Evolutionary conservation across 2,329 filamentous ascomycete genomes (phyloP).

Genomic region (Clonostachys sp.): DNA sequence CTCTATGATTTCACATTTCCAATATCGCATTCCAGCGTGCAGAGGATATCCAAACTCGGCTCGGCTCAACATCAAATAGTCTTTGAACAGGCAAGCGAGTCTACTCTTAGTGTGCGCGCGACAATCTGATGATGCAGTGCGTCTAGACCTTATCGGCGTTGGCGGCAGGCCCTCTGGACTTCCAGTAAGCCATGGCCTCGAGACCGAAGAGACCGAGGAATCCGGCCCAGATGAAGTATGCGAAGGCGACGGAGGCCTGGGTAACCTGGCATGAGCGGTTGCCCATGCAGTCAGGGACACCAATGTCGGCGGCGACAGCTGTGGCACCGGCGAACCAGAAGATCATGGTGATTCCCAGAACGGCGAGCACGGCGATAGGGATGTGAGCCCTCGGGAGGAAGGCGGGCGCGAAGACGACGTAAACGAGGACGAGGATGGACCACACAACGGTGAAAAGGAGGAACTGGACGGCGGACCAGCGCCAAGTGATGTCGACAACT

Average conservation of each 20-base stretch:
- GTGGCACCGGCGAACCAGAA: slow-evolving; percentile 91
- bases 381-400: slow-evolving; percentile 59
- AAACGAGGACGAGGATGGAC: slow-evolving; percentile 67
- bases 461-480: slow-evolving; percentile 54
- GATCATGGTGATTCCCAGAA: slow-evolving; percentile 70
- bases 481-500: slow-evolving; percentile 10
- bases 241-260: slow-evolving; percentile 63
- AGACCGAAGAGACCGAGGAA: slow-evolving; percentile 42
- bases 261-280: slow-evolving; percentile 52
- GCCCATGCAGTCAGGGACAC: slow-evolving; percentile 47
- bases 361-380: slow-evolving; percentile 57
- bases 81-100: no score
- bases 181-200: slow-evolving; percentile 37
- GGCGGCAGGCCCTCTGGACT: slow-evolving; percentile 22
- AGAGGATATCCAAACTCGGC: no score
- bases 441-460: slow-evolving; percentile 76
- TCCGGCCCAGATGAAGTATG: slow-evolving; percentile 57
- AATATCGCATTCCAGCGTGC: no score
- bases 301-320: slow-evolving; percentile 64
- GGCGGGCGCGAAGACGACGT: slow-evolving; percentile 64
- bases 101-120: no score
- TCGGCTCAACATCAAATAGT: no score
- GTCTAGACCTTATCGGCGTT: no score
- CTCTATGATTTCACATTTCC: no score
- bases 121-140: no score